These are phyloP conservation scores for Saccharomycopsis fibuligera DNA, from an alignment of 805 yeast genomes.

Conservation along the genomic window DNA sequence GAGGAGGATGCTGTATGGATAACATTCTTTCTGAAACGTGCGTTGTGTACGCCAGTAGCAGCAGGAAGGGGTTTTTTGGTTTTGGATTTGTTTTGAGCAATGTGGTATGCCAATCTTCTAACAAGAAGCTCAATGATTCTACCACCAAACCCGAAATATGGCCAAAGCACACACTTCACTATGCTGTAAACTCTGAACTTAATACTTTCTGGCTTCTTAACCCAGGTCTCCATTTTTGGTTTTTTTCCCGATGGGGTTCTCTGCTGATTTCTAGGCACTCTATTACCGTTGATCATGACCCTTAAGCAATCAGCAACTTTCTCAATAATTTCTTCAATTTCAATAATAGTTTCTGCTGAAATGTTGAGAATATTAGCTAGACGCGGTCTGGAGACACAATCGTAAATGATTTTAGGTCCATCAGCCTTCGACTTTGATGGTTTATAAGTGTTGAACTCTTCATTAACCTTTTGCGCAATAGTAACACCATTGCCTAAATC, in stretches of 20 bases:
- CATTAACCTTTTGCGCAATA: no score
- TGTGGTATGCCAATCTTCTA: neutral
- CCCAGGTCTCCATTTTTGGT: neutral
- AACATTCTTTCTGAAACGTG: no score
- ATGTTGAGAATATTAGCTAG: neutral
- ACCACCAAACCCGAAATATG: neutral
- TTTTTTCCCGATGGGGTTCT: neutral
- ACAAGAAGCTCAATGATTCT: conserved; percentile 1
- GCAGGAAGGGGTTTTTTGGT: conserved; percentile 49
- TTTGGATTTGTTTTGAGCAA: neutral
- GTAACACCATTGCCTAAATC: no score
- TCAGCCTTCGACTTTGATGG: neutral
- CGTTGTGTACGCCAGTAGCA: no score
- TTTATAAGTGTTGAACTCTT: neutral
- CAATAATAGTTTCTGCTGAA: neutral
- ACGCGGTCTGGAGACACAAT: neutral
- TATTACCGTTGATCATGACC: neutral
- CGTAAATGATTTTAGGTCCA: neutral
- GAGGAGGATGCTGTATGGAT: no score
- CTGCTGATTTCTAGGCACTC: neutral
- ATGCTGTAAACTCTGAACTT: neutral
- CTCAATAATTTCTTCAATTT: neutral
- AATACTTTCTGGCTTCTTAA: neutral
- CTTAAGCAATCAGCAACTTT: neutral
- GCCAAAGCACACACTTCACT: neutral